phyloP scores from a whole-genome alignment of 2,329 filamentous ascomycete species.

The Aspergillus sojae region DNA sequence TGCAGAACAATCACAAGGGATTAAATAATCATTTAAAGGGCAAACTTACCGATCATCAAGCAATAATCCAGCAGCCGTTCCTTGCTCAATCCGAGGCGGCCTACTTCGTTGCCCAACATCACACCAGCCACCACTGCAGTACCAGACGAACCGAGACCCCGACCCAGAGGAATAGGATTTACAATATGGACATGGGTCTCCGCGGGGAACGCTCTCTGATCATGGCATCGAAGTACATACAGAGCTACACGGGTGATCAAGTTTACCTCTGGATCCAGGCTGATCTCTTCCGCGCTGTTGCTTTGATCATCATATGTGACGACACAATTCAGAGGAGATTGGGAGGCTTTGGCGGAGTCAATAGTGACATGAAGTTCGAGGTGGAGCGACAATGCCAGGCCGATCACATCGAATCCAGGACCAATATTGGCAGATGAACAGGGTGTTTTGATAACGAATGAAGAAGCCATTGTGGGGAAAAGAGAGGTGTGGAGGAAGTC shows the following conservation, averaged over 20 bases:
- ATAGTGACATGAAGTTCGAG: slow-evolving; percentile 85
- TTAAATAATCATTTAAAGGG: not conserved
- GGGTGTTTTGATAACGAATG: slow-evolving; percentile 76
- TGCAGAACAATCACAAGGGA: not conserved
- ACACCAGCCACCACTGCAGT: slow-evolving; percentile 95
- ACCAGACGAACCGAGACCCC: slow-evolving; percentile 91
- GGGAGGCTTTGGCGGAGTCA: slow-evolving; percentile 55
- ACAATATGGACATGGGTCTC: slow-evolving; percentile 92
- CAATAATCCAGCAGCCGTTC: slow-evolving; percentile 92
- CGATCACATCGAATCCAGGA: slow-evolving; percentile 94
- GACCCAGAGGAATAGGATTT: slow-evolving; percentile 91
- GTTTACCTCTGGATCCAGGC: slow-evolving; percentile 81
- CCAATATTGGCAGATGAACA: slow-evolving; percentile 98
- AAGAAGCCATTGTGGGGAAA: slow-evolving; percentile 21
- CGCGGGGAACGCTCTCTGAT: slow-evolving; percentile 77
- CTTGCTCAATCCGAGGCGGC: slow-evolving; percentile 73
- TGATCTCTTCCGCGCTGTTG: slow-evolving; percentile 71
- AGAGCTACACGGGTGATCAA: slow-evolving; percentile 92
- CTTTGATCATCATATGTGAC: slow-evolving; percentile 89
- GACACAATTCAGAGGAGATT: slow-evolving; percentile 65
- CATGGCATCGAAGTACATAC: slow-evolving; percentile 92
- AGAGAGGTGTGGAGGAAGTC: not conserved
- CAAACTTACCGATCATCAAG: slow-evolving; percentile 82
- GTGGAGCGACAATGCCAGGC: slow-evolving; percentile 89
- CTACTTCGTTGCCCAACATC: slow-evolving; percentile 87